Base-by-base conservation (phyloP, 805 yeast genomes). In the Nakazawaea anatomiae region DNA sequence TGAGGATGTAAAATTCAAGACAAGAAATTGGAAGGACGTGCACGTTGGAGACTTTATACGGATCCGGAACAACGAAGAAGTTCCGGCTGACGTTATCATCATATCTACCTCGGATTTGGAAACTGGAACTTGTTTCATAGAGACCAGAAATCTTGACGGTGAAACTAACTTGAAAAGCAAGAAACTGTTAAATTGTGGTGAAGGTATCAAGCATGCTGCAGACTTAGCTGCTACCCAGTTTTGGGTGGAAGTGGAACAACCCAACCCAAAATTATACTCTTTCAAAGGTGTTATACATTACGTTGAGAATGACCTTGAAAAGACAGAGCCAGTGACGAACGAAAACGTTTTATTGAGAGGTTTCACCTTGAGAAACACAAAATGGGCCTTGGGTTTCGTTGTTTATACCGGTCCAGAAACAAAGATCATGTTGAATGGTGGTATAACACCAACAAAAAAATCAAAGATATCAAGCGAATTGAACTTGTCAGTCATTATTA, bases 141-240 rank as follows among this genome's bases (percentile, higher is more conserved):
- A 87, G 65, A 87, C 95, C 0, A 87, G 86, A 60, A 87, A 87
- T 65, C 73, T 87, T 57, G 95, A 87, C 67, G 95, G 95, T 66
- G 86, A 81, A 61, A 80, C 94, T 1, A 87, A 86, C 58, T 70
- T 87, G 65, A 87, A 87, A 67, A 86, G 83, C 40, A 83, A 83
- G 59, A 89, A 85, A 63, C 84, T 91, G 4, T 65, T 87, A 58
- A 82, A 85, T 60, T 79, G 82, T 58, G 65, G 63, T 38, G 68
- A 78, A 12, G 72, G 68, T 35, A 71, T 79, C 12, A 69, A 74
- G 53, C 77, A 73, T 48, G 68, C 78, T 1, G 68, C 72, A 53
- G 83, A 80, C 57, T 60, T 78, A 39, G 71, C 75, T 6, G 71
- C 73, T 58, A 68, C 79, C 48, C 74, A 73, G 55, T 85, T 85